Percentiles rank a stretch among this genome's conserved stretches.
Evolutionary conservation across 139 green algal species (phyloP).

Genomic region (Chlamydomonas sphaeroides): DNA sequence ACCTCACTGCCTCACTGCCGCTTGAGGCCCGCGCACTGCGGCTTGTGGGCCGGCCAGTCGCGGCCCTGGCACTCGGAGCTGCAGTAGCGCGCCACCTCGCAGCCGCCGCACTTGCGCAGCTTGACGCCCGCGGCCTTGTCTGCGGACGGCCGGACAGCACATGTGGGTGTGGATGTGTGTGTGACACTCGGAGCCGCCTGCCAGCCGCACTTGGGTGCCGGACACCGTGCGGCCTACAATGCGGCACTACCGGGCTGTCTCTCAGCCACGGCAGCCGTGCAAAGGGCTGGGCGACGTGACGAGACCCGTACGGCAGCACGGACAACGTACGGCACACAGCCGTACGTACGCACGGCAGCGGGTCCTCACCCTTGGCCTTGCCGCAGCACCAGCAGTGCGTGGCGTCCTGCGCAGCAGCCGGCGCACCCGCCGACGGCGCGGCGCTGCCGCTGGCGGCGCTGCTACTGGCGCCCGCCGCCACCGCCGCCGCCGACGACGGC

Average conservation of each 20-base stretch:
- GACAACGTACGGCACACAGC: not conserved
- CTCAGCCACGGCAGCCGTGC: too few species aligned
- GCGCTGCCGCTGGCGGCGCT: too few species aligned
- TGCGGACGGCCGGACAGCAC: not conserved
- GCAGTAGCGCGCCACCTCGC: conserved; percentile 1
- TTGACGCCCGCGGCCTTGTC: not conserved
- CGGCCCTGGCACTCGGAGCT: not conserved
- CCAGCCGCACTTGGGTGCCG: too few species aligned
- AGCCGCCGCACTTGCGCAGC: conserved; percentile 1
- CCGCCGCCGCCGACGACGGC: too few species aligned
- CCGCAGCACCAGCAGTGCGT: conserved; percentile 13
- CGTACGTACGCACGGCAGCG: not conserved
- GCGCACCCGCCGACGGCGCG: not conserved
- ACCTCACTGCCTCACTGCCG: too few species aligned
- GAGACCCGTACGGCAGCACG: too few species aligned
- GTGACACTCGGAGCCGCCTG: too few species aligned
- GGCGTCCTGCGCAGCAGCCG: not conserved
- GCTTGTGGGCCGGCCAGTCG: conserved; percentile 1
- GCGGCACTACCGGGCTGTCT: too few species aligned
- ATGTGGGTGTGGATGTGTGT: too few species aligned
- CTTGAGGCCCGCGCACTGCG: not conserved
- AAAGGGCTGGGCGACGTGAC: too few species aligned
- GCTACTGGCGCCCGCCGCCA: too few species aligned
- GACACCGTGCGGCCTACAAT: too few species aligned
- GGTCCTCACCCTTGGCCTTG: not conserved